Conservation (phyloP, 768 basidiomycete genomes). For the Calocybe gangraenosa region DNA sequence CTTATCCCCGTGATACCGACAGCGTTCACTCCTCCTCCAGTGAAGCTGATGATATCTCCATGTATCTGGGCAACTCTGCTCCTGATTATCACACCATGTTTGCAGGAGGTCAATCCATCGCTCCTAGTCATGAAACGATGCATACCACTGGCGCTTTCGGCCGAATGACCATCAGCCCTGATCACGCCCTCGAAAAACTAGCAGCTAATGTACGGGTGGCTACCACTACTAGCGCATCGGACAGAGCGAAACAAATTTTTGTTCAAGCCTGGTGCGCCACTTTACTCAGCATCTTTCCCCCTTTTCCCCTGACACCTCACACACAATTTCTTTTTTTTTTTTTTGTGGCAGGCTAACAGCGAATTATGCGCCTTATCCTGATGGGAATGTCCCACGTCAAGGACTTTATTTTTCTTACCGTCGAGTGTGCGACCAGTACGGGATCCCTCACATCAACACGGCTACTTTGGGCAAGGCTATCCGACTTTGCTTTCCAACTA, state of each 20-base stretch:
- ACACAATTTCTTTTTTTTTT: neutral
- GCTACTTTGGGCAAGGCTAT: slow-evolving; percentile 95
- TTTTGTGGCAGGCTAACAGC: slow-evolving; percentile 70
- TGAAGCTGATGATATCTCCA: slow-evolving; percentile 84
- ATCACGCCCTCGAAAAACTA: slow-evolving; percentile 80
- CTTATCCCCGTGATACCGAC: slow-evolving; percentile 83
- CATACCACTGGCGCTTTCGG: slow-evolving; percentile 74
- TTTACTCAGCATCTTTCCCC: slow-evolving; percentile 10
- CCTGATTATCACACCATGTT: slow-evolving; percentile 71
- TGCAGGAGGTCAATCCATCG: slow-evolving; percentile 40
- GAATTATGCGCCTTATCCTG: slow-evolving; percentile 87
- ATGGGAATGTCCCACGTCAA: slow-evolving; percentile 91
- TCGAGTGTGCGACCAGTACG: slow-evolving; percentile 87
- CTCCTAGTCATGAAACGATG: slow-evolving; percentile 48
- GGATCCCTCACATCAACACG: slow-evolving; percentile 92
- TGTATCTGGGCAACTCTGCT: slow-evolving; percentile 57
- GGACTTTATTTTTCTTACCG: slow-evolving; percentile 93
- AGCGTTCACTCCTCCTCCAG: slow-evolving; percentile 84
- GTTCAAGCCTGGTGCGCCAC: slow-evolving; percentile 81
- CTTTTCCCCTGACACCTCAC: slow-evolving; percentile 3
- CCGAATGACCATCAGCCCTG: slow-evolving; percentile 70
- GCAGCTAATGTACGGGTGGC: slow-evolving; percentile 85
- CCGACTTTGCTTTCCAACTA: slow-evolving; percentile 87
- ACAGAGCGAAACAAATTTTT: slow-evolving; percentile 89
- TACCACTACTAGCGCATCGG: slow-evolving; percentile 87